Evolutionary conservation across 805 yeast species (phyloP).

Genomic region (Nakazawaea anatomiae): DNA sequence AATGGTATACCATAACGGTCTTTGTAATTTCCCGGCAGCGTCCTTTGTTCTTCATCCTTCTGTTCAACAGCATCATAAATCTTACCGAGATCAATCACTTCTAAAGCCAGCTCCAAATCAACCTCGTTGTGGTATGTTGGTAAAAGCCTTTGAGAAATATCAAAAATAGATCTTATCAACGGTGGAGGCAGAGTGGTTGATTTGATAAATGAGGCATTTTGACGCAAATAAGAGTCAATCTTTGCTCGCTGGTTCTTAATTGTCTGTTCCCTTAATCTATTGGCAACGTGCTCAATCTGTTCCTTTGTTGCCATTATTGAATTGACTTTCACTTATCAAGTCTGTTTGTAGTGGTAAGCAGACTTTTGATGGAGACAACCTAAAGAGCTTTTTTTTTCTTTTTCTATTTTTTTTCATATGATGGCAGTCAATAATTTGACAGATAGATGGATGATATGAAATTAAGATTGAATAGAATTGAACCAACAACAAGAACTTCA

Average conservation of each 20-base stretch:
- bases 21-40: slow-evolving; percentile 14
- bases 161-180: slow-evolving; percentile 3
- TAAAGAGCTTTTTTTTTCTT: background rate
- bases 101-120: slow-evolving; percentile 53
- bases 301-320: slow-evolving; percentile 55
- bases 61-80: slow-evolving; percentile 59
- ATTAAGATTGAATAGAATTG: too few relatives aligned
- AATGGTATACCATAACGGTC: slow-evolving; percentile 14
- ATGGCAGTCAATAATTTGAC: too few relatives aligned
- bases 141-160: background rate
- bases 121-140: slow-evolving; percentile 34
- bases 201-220: background rate
- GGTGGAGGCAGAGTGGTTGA: background rate
- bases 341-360: too few relatives aligned
- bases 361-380: background rate
- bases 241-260: background rate
- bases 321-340: too few relatives aligned
- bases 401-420: too few relatives aligned
- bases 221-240: background rate
- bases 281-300: slow-evolving; percentile 23
- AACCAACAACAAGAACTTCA: too few relatives aligned
- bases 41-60: slow-evolving; percentile 26
- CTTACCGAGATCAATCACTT: slow-evolving; percentile 45
- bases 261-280: background rate
- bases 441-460: too few relatives aligned